Evolutionary conservation across 257 asterid genomes (phyloP), one percentile per base, ranked within the genome.

Genomic region (Coffea eugenioides): DNA sequence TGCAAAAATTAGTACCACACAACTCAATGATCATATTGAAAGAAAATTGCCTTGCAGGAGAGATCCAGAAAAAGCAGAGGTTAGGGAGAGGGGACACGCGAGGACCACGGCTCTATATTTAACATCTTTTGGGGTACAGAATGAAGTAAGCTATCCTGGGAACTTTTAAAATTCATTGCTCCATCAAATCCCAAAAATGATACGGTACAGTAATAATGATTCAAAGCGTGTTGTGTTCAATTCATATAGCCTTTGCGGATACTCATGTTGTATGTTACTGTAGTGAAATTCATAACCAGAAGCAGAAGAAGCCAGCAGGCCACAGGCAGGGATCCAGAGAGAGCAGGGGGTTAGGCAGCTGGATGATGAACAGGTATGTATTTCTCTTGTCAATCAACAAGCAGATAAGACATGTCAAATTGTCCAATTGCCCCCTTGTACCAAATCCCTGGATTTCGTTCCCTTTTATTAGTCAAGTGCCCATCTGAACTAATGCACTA

Each of bases 291-390:
- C 61, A 79, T 46, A 49, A 64, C n/a, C 69, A 34, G 46, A 27
- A 64, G 11, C 79, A 73, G 71, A 79, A 73, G 71, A 71, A 64
- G 39, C 48, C 56, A 57, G 69, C 25, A 56, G 23, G 71, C 71
- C 43, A 8, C 72, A 76, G 73, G 27, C 43, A n/a, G 43, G 43
- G 73, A 51, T 25, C 4, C 80, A 64, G 49, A 41, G 71, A 71
- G 36, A 20, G 27, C 39, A 74, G 78, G 62, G 69, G n/a, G 43
- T 8, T 66, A 54, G 2, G 13, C 20, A 48, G 71, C 66, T 6
- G n/a, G 57, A 21, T 76, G 71, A 43, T 72, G 64, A 46, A 75
- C 4, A 1, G 3, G 3, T 65, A 27, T 11, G 5, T 68, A 10
- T 15, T 20, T 57, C 13, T 59, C 2, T 41, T 59, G 52, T 43